These are phyloP conservation scores for Tetracladium setigerum DNA, from an alignment of 495 filamentous ascomycete genomes.

Conservation along the genomic window DNA sequence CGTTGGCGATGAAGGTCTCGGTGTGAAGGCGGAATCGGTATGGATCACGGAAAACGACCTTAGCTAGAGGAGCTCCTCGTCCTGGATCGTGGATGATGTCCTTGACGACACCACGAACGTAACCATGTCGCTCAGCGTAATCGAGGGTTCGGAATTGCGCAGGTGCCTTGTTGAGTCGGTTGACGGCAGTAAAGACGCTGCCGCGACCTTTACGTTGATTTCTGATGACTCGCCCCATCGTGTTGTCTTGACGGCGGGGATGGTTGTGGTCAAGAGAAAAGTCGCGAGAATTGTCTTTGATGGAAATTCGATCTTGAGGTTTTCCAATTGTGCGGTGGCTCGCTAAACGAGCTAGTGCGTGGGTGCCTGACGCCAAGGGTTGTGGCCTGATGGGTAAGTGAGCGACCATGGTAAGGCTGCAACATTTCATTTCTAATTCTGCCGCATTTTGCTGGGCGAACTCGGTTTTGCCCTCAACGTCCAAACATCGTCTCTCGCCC, in stretches of 20 bases:
- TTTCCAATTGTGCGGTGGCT: too few species aligned
- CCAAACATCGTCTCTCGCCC: too few species aligned
- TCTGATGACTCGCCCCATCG: constrained; percentile 81
- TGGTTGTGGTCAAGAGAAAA: background rate
- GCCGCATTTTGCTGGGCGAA: too few species aligned
- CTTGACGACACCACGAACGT: constrained; percentile 94
- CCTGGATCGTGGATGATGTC: constrained; percentile 99
- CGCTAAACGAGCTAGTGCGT: too few species aligned
- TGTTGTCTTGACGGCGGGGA: constrained; percentile 4
- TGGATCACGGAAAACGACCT: constrained; percentile 89
- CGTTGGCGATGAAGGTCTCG: constrained; percentile 99
- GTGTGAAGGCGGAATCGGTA: constrained; percentile 84
- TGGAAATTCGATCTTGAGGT: too few species aligned
- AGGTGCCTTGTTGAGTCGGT: constrained; percentile 78
- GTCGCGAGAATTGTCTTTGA: too few species aligned
- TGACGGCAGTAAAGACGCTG: constrained; percentile 90
- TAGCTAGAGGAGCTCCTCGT: constrained; percentile 94
- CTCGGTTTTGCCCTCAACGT: too few species aligned
- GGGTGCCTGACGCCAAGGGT: too few species aligned
- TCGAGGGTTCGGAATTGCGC: constrained; percentile 94
- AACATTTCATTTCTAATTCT: too few species aligned
- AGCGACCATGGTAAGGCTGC: too few species aligned
- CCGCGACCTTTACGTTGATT: constrained; percentile 98
- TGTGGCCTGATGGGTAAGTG: too few species aligned
- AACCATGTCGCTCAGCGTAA: constrained; percentile 92